These are phyloP conservation scores for Moniliella sp. DNA, from an alignment of 1,284 basidiomycete genomes.

Conservation along the genomic window DNA sequence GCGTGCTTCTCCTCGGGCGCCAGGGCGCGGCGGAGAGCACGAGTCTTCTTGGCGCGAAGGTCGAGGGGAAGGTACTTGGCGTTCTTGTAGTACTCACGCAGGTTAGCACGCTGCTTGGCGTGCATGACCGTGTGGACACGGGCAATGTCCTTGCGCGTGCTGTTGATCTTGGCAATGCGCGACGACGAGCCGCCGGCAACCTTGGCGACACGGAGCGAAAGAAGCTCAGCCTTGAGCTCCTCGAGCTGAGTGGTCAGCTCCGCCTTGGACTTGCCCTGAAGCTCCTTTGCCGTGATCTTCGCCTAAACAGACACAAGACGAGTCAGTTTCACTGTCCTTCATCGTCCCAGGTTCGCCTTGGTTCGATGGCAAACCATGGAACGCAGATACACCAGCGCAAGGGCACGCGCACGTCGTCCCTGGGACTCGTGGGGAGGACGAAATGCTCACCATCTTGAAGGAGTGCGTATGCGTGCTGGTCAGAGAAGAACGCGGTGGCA, in stretches of 20 bases:
- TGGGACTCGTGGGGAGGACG: too few relatives aligned
- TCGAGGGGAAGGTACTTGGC: constrained; percentile 95
- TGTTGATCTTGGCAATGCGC: constrained; percentile 87
- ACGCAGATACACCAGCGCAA: too few relatives aligned
- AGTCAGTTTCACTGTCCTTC: too few relatives aligned
- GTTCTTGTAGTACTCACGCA: constrained; percentile 89
- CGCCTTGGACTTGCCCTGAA: constrained; percentile 94
- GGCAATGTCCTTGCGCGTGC: constrained; percentile 94
- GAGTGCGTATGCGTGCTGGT: too few relatives aligned
- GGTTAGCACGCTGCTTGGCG: constrained; percentile 87
- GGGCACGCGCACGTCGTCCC: too few relatives aligned
- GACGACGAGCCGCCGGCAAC: constrained; percentile 83
- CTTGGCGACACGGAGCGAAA: constrained; percentile 78
- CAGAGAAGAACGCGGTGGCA: too few relatives aligned
- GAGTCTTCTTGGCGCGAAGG: too few relatives aligned
- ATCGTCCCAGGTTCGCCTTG: too few relatives aligned
- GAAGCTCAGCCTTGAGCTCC: constrained; percentile 88
- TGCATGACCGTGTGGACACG: constrained; percentile 95
- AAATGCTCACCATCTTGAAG: too few relatives aligned
- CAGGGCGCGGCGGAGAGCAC: too few relatives aligned
- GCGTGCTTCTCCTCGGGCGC: too few relatives aligned
- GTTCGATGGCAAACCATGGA: too few relatives aligned
- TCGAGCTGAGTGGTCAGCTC: constrained; percentile 83
- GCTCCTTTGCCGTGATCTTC: constrained; percentile 83
- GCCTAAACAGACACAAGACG: constrained; percentile 7